phyloP scores from a whole-genome alignment of 139 green algal species.

The Desmodesmus armatus region DNA sequence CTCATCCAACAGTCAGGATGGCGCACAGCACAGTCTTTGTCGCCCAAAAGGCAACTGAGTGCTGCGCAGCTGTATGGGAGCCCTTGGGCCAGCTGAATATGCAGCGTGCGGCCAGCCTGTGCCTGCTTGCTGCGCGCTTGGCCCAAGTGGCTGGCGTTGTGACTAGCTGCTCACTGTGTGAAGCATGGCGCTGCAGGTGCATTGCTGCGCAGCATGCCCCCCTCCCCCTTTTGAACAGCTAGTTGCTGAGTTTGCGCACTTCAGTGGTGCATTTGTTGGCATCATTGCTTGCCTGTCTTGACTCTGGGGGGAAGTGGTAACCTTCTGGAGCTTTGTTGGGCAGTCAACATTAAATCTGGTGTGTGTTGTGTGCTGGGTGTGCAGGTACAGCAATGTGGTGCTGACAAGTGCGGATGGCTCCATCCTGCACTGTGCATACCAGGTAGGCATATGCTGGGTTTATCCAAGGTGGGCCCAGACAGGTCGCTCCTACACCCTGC shows the following conservation, averaged over 20 bases:
- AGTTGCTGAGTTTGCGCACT: no score
- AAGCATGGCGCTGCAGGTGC: neutral
- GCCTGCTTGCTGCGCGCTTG: no score
- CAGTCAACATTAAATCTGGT: neutral
- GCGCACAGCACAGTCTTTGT: neutral
- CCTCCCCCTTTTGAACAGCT: no score
- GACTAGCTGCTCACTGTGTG: neutral
- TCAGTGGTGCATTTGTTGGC: no score
- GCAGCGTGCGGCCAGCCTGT: no score
- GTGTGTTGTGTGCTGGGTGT: neutral
- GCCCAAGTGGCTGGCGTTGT: no score
- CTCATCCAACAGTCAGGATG: neutral
- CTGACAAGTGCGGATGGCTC: constrained; percentile 52
- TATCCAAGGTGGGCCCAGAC: no score
- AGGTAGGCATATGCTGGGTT: no score
- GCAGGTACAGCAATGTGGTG: constrained; percentile 73
- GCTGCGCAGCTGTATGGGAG: neutral
- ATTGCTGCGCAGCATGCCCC: no score
- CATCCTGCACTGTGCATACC: constrained; percentile 64
- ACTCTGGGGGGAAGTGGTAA: neutral
- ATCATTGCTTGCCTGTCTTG: neutral
- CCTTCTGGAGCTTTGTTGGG: neutral
- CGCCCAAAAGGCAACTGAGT: neutral
- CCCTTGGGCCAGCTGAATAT: no score
- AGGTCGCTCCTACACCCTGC: no score